Percentiles rank a stretch among this genome's conserved stretches.
These are phyloP conservation scores for Candida michaelii DNA, from an alignment of 805 yeast species.

Conservation along the genomic window DNA sequence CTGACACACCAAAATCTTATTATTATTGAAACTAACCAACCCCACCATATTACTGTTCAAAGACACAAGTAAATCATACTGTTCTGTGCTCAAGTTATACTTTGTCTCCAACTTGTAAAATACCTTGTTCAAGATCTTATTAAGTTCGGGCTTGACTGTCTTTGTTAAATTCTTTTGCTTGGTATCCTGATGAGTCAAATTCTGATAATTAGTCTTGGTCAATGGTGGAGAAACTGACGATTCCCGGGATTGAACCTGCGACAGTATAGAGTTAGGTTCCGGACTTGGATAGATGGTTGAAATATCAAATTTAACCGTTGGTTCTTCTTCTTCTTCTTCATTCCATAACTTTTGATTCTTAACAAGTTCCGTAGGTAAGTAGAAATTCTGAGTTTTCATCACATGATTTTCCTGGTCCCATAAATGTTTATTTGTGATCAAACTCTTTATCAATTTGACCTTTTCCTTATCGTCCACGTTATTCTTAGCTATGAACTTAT, in stretches of 20 bases:
- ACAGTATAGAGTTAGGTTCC: slow-evolving; percentile 8
- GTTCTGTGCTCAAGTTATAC: slow-evolving; percentile 29
- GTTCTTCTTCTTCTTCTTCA: slow-evolving; percentile 9
- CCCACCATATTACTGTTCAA: slow-evolving; percentile 37
- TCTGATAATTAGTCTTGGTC: slow-evolving; percentile 11
- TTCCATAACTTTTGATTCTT: slow-evolving; percentile 34
- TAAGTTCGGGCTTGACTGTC: slow-evolving; percentile 26
- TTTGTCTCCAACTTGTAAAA: slow-evolving; percentile 38
- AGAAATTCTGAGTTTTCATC: slow-evolving; percentile 28
- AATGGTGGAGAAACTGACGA: slow-evolving; percentile 21
- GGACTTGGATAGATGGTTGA: slow-evolving; percentile 27
- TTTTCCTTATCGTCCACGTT: slow-evolving; percentile 5
- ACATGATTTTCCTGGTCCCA: slow-evolving; percentile 43
- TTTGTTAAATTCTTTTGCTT: slow-evolving; percentile 19
- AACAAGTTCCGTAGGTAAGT: slow-evolving; percentile 37
- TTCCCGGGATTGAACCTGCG: slow-evolving; percentile 17
- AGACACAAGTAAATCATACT: slow-evolving; percentile 36
- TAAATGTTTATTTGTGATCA: slow-evolving; percentile 34
- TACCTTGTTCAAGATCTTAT: slow-evolving; percentile 40
- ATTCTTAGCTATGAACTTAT: slow-evolving; percentile 29
- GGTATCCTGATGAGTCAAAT: slow-evolving; percentile 11
- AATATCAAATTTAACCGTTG: slow-evolving; percentile 34
- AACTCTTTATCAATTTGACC: slow-evolving; percentile 23
- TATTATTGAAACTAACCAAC: slow-evolving; percentile 23
- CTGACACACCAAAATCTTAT: slow-evolving; percentile 35